These are phyloP conservation scores for Polytrichum formosum DNA, from an alignment of 225 moss, liverwort and hornwort species.

Conservation along the genomic window DNA sequence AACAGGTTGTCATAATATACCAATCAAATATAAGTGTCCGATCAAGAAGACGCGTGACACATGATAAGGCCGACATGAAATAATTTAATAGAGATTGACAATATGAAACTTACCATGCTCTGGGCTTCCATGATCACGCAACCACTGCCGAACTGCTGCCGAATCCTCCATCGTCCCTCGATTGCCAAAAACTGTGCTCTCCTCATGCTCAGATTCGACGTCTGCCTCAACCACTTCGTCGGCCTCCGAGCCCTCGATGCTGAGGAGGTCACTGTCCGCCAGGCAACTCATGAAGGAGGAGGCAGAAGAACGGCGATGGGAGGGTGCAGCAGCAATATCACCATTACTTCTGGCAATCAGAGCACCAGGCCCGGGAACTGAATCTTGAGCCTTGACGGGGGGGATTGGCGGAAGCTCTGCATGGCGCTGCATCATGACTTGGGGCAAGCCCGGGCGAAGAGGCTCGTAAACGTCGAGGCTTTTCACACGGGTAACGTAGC, in stretches of 20 bases:
- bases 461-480: conserved; percentile 35
- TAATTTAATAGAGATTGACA: no score
- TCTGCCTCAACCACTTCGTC: conserved; percentile 39
- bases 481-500: conserved; percentile 59
- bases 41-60: no score
- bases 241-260: conserved; percentile 22
- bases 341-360: background rate
- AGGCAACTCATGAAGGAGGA: conserved; percentile 16
- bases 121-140: conserved; percentile 52
- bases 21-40: no score
- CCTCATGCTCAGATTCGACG: conserved; percentile 26
- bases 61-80: no score
- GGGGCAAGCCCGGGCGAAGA: conserved; percentile 39
- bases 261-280: conserved; percentile 26
- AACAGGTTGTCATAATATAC: no score
- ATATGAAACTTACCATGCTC: conserved; percentile 38
- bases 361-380: conserved; percentile 13
- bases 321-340: background rate
- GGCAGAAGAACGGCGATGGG: conserved; percentile 23
- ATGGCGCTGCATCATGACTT: conserved; percentile 31
- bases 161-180: conserved; percentile 10
- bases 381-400: conserved; percentile 14
- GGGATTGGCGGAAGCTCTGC: background rate
- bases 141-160: conserved; percentile 49
- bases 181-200: conserved; percentile 10